Base-by-base conservation (phyloP, 2,329 filamentous ascomycete species). In the Bimuria novae-zelandiae region DNA sequence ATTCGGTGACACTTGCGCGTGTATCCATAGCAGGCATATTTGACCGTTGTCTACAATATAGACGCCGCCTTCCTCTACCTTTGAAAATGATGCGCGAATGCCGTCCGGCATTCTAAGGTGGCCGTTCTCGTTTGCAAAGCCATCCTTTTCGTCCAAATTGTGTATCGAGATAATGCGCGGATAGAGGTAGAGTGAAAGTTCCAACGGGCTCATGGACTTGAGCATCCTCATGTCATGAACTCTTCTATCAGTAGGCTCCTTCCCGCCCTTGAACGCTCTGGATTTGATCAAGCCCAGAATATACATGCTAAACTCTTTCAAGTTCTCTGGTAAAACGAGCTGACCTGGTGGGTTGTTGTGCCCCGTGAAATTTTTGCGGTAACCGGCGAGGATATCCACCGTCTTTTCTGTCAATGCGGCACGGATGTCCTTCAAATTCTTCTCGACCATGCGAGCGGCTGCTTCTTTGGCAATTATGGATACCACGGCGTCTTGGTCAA, bases 281-380 rank as follows among this genome's bases (percentile, higher is more conserved):
- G 86, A 92, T 75, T 99, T 99, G 71, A 96, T 78, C 59, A 97
- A 79, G 42, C 89, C 88, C 8, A 99, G 86, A 76, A 95, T 90
- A 74, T 94, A 97, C 92, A 99, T 97, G 67, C 89, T 87, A 65
- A 96, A 92, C 71, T 99, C 94, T 72, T 97, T 97, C 25, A 99
- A 83, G 61, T 93, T 90, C 76, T 99, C 94, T 0, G 94, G 94
- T 76, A 99, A 86, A 25, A 99, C 92, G 25, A 99, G 84, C 74
- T 99, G 92, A 4, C 92, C 90, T 1, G 92, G 90, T 7, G 94
- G 93, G 67, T 96, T 90, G 2, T 86, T 84, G 2, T 85, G 82
- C 52, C 89, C 89, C 2, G 91, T 89, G 64, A 94, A 94, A 75
- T 96, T 89, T 77, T 96, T 97, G 61, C 94, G 86, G 75, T 99